These are phyloP conservation scores for Marsdenia floribunda DNA, from an alignment of 257 asterid genomes.

Conservation along the genomic window DNA sequence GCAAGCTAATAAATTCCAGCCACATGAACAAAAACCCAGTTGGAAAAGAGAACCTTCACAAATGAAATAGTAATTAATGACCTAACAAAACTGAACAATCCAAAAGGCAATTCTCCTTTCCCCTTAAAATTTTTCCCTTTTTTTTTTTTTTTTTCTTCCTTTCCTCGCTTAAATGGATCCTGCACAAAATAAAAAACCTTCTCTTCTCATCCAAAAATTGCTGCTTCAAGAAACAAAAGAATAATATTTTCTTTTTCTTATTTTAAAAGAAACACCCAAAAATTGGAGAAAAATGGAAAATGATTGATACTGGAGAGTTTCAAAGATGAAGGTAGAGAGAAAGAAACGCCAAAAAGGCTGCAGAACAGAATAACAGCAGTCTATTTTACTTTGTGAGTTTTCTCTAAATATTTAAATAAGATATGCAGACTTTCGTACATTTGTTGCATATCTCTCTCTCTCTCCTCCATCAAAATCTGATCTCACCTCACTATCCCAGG, in stretches of 20 bases:
- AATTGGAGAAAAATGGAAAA: neutral
- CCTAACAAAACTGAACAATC: conserved; percentile 1
- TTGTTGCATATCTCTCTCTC: neutral
- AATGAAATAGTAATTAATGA: neutral
- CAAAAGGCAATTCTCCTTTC: neutral
- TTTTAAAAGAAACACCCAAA: neutral
- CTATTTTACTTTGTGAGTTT: neutral
- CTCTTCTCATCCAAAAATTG: neutral
- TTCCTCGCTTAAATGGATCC: conserved; percentile 4
- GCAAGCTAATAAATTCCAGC: conserved; percentile 20
- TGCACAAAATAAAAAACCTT: conserved; percentile 7
- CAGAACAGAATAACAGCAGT: neutral
- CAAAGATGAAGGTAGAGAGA: neutral
- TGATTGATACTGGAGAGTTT: neutral
- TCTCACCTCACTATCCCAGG: neutral
- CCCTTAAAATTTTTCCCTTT: neutral
- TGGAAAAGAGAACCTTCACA: conserved; percentile 1
- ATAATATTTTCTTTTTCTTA: too few relatives aligned
- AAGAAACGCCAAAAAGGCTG: conserved; percentile 1
- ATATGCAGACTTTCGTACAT: neutral
- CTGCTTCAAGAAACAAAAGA: neutral
- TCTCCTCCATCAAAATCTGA: neutral
- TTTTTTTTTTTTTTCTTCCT: neutral
- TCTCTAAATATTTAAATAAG: neutral
- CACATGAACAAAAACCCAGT: conserved; percentile 19